Conservation (phyloP, 2,329 filamentous ascomycete genomes). For the Rhexocercosporidium sp. region DNA sequence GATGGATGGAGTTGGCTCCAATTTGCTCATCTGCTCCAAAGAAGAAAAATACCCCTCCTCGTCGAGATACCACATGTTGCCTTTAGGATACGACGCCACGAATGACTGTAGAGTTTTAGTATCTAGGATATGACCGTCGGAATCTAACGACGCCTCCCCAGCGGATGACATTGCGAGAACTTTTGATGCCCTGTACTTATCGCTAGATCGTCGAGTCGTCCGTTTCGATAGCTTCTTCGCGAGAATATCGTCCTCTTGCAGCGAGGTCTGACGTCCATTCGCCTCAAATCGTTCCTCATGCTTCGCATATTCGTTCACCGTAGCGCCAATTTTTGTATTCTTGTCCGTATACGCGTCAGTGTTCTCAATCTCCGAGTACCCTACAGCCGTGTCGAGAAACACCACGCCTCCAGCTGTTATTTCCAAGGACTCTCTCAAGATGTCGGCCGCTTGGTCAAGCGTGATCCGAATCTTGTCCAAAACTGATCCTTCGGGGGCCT, state of each 20-base stretch:
- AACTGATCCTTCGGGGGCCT: conserved; percentile 20
- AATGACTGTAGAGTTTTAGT: conserved; percentile 35
- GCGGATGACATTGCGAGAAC: conserved; percentile 36
- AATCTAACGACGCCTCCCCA: conserved; percentile 31
- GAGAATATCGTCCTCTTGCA: not conserved
- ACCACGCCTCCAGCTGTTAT: conserved; percentile 38
- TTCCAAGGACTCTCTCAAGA: conserved; percentile 39
- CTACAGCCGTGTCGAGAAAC: conserved; percentile 38
- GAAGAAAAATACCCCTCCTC: conserved; percentile 40
- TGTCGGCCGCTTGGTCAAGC: conserved; percentile 38
- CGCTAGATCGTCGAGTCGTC: conserved; percentile 25
- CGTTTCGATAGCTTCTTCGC: conserved; percentile 23
- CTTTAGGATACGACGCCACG: conserved; percentile 38
- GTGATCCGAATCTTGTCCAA: conserved; percentile 38
- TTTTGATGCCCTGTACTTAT: conserved; percentile 35
- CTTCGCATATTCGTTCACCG: conserved; percentile 18
- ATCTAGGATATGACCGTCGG: conserved; percentile 31
- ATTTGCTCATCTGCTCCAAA: conserved; percentile 34
- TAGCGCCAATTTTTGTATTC: conserved; percentile 22
- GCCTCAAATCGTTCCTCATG: conserved; percentile 17
- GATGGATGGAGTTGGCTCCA: conserved; percentile 11
- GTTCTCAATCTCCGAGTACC: conserved; percentile 27
- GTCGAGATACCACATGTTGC: conserved; percentile 41
- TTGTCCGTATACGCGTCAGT: conserved; percentile 22
- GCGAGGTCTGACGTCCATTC: not conserved